phyloP scores from a whole-genome alignment of 2,329 filamentous ascomycete species.

The Hypoxylon sp. region DNA sequence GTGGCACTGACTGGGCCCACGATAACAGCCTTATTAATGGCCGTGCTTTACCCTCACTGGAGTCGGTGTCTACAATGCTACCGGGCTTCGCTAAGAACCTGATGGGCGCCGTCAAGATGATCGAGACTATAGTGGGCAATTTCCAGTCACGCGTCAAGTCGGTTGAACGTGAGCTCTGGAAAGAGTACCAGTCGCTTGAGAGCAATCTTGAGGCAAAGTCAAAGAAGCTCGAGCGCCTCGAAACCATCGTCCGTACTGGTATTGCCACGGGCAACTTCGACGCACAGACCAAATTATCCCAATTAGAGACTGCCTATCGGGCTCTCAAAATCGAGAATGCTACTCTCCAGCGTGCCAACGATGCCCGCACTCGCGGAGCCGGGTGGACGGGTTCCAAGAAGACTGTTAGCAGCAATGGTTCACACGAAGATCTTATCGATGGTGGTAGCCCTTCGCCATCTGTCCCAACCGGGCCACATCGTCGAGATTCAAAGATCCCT shows the following conservation, averaged over 20 bases:
- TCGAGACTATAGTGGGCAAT: slow-evolving; percentile 83
- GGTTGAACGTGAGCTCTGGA: slow-evolving; percentile 91
- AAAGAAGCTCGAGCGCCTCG: slow-evolving; percentile 89
- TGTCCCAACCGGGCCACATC: slow-evolving; percentile 67
- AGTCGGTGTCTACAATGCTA: slow-evolving; percentile 87
- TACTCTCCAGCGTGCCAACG: slow-evolving; percentile 76
- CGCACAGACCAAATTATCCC: slow-evolving; percentile 63
- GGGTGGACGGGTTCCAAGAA: slow-evolving; percentile 59
- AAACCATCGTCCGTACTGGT: slow-evolving; percentile 80
- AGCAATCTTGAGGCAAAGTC: slow-evolving; percentile 82
- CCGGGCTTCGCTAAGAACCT: slow-evolving; percentile 93
- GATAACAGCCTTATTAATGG: slow-evolving; percentile 91
- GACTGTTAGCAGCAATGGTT: slow-evolving; percentile 55
- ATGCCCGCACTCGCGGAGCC: slow-evolving; percentile 66
- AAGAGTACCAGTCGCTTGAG: slow-evolving; percentile 90
- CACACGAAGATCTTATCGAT: slow-evolving; percentile 54
- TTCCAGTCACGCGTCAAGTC: slow-evolving; percentile 85
- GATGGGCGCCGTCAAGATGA: slow-evolving; percentile 85
- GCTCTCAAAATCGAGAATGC: slow-evolving; percentile 76
- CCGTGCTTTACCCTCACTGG: slow-evolving; percentile 83
- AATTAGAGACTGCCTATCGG: slow-evolving; percentile 73
- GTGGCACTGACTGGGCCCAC: slow-evolving; percentile 92
- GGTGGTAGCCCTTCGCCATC: slow-evolving; percentile 68
- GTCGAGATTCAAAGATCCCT: slow-evolving; percentile 51
- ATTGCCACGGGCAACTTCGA: slow-evolving; percentile 66